These are phyloP conservation scores for Magnaporthiopsis incrustans DNA, from an alignment of 2,329 filamentous ascomycete species.

Conservation along the genomic window DNA sequence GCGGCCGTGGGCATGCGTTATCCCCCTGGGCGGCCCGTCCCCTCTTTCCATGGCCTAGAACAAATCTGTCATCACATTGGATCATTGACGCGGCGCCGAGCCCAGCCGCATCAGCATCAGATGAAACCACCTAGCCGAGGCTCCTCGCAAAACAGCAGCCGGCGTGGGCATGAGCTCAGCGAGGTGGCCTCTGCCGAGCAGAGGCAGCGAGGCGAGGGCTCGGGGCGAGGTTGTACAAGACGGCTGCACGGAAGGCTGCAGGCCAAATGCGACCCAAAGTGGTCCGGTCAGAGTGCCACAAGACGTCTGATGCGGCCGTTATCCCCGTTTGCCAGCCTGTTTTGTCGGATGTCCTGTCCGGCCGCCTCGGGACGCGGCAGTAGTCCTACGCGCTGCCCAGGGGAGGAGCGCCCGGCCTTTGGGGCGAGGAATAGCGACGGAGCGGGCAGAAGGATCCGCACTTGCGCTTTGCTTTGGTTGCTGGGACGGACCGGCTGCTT, in stretches of 20 bases:
- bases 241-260: slow-evolving; percentile 3
- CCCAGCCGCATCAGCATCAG: neutral
- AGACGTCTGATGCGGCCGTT: neutral
- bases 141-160: neutral
- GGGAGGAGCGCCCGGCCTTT: too few species aligned
- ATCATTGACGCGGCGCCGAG: neutral
- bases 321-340: neutral
- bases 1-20: too few species aligned
- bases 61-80: neutral
- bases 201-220: too few species aligned
- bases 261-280: slow-evolving; percentile 1
- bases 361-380: too few species aligned
- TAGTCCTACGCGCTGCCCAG: too few species aligned
- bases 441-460: too few species aligned
- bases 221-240: neutral
- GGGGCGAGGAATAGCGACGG: too few species aligned
- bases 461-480: too few species aligned
- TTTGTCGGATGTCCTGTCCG: neutral
- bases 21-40: neutral
- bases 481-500: too few species aligned
- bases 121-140: neutral
- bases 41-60: neutral
- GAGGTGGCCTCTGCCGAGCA: neutral
- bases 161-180: too few species aligned
- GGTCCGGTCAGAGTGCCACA: neutral